Evolutionary conservation across 805 yeast species (phyloP).

Genomic region (Candida nitratophila): DNA sequence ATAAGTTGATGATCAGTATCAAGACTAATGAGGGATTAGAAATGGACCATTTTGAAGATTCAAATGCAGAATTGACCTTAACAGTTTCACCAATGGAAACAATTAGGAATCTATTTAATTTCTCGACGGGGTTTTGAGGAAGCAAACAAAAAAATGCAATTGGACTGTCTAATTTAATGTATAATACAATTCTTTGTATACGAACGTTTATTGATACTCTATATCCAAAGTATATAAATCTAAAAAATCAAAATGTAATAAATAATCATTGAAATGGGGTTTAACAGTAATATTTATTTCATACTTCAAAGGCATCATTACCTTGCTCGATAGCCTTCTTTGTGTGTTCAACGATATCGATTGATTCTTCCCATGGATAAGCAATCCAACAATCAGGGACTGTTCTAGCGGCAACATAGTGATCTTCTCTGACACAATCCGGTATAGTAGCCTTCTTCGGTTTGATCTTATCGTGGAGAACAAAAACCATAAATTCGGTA

Average conservation of each 20-base stretch:
- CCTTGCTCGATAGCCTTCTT: constrained; percentile 69
- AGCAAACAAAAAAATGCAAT: neutral
- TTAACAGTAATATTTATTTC: no score
- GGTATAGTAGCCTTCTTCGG: constrained; percentile 70
- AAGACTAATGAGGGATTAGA: constrained; percentile 15
- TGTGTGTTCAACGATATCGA: constrained; percentile 68
- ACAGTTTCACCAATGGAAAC: constrained; percentile 3
- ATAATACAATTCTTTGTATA: constrained; percentile 7
- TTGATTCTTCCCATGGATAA: constrained; percentile 81
- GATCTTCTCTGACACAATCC: constrained; percentile 48
- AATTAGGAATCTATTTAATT: neutral
- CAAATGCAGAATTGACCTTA: constrained; percentile 11
- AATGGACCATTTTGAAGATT: constrained; percentile 17
- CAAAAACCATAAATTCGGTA: constrained; percentile 70
- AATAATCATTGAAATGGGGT: neutral
- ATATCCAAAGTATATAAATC: neutral
- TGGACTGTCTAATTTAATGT: constrained; percentile 3
- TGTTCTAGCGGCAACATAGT: constrained; percentile 66
- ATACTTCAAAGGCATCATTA: constrained; percentile 36
- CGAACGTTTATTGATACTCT: neutral
- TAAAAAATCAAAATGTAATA: neutral
- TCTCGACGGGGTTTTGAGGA: neutral
- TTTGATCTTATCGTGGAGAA: constrained; percentile 69
- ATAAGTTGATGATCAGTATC: constrained; percentile 14
- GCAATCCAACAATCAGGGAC: constrained; percentile 83